A percentile compares a stretch with the other conserved stretches of the same genome.
Conservation (phyloP, 441 rosid genomes). For the Macaranga tanarius region DNA sequence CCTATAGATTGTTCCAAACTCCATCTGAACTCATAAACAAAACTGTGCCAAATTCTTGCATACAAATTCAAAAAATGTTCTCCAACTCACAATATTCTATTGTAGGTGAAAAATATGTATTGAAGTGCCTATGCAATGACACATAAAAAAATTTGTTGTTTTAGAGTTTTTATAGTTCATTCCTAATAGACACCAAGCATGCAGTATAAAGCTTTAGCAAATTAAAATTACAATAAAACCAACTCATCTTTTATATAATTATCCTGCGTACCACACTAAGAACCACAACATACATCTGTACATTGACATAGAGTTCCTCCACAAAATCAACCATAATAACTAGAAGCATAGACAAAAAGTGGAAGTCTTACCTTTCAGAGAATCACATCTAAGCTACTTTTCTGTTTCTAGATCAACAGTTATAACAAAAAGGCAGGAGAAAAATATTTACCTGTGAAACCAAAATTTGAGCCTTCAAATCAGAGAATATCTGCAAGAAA, state of each 20-base stretch:
- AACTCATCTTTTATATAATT: background rate
- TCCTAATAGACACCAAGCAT: background rate
- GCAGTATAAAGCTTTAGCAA: background rate
- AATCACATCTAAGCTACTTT: background rate
- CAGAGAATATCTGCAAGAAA: constrained; percentile 74
- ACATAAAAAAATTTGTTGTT: background rate
- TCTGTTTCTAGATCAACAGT: background rate
- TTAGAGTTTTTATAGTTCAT: background rate
- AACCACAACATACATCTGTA: background rate
- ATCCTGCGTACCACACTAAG: background rate
- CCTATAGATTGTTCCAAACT: background rate
- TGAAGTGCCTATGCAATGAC: background rate
- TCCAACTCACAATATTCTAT: background rate
- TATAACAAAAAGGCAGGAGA: background rate
- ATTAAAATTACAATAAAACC: background rate
- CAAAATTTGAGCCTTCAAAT: constrained; percentile 85
- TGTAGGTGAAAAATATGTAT: background rate
- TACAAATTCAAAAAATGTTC: background rate
- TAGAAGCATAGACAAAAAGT: background rate
- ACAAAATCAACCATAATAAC: background rate
- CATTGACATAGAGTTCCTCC: background rate
- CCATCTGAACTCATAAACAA: too few relatives aligned
- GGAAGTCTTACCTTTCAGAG: background rate
- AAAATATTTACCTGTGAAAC: constrained; percentile 66
- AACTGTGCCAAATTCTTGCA: background rate